Percentiles rank a stretch among this genome's conserved stretches.
Conservation (phyloP, 495 filamentous ascomycete genomes). For the Tuber microsphaerosporum region DNA sequence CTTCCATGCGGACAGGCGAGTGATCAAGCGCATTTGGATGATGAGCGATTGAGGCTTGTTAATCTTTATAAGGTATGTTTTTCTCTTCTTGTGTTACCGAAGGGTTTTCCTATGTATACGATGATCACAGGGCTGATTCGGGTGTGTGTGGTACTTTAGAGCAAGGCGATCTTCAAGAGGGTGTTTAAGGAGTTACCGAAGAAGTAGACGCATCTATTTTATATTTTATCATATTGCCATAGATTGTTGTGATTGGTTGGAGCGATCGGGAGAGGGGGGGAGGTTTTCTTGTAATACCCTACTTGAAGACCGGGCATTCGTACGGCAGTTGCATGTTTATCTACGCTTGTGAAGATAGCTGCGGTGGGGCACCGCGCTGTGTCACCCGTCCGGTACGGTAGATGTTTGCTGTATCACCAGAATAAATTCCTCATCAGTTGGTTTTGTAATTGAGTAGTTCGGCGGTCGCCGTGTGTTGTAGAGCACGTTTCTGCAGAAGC, state of each 20-base stretch:
- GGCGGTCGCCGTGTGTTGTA: not conserved
- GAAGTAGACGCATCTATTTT: constrained; percentile 40
- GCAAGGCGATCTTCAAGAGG: constrained; percentile 78
- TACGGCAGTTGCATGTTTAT: constrained; percentile 1
- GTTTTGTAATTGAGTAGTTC: not conserved
- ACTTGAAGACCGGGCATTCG: not conserved
- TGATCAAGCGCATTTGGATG: constrained; percentile 88
- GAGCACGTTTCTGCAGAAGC: not conserved
- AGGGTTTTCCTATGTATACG: not conserved
- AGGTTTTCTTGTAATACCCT: not conserved
- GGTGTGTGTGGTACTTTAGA: constrained; percentile 41
- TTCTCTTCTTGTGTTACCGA: not conserved
- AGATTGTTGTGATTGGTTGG: not conserved
- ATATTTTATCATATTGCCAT: not conserved
- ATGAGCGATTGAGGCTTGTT: constrained; percentile 76
- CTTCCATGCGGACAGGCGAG: constrained; percentile 92
- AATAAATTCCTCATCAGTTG: not conserved
- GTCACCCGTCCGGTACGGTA: not conserved
- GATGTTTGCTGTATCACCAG: not conserved
- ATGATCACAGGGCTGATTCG: constrained; percentile 5
- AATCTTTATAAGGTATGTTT: constrained; percentile 66
- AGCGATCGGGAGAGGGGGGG: not conserved
- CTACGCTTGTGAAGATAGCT: constrained; percentile 5
- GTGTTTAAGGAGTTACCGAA: constrained; percentile 68
- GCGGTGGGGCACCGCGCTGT: not conserved